Conservation (phyloP, 306 rosid genomes). For the Castanopsis chinensis region DNA sequence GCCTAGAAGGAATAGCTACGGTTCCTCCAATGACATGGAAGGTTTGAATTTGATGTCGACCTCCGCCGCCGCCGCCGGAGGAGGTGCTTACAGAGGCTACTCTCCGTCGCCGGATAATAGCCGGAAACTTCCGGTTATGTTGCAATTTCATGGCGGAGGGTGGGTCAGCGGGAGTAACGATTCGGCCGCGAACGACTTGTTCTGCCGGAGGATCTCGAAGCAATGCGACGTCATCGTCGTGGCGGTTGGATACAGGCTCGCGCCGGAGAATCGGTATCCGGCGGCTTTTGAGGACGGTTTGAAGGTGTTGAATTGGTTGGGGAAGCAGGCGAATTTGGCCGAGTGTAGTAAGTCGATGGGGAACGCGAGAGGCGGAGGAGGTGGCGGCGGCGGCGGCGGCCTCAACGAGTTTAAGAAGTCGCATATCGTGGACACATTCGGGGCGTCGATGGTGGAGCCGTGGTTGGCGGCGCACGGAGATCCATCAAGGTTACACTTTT, state of each 20-base stretch:
- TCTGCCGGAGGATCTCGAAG: constrained; percentile 80
- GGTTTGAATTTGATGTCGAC: constrained; percentile 59
- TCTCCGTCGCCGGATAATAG: constrained; percentile 43
- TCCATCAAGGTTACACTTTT: constrained; percentile 63
- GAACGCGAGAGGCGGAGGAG: constrained; percentile 23
- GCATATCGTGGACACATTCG: constrained; percentile 75
- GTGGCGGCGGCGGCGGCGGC: constrained; percentile 23
- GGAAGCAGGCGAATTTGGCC: constrained; percentile 90
- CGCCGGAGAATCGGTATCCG: constrained; percentile 86
- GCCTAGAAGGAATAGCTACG: constrained; percentile 46
- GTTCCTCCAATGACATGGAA: constrained; percentile 32
- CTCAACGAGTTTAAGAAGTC: constrained; percentile 54
- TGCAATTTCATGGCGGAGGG: constrained; percentile 98
- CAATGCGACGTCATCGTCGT: constrained; percentile 71
- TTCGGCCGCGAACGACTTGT: constrained; percentile 71
- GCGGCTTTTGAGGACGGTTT: constrained; percentile 90
- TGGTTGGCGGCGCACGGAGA: constrained; percentile 97
- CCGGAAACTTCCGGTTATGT: constrained; percentile 65
- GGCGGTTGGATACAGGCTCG: constrained; percentile 80
- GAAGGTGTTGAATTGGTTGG: constrained; percentile 92
- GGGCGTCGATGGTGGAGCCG: constrained; percentile 88
- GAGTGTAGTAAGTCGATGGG: constrained; percentile 79
- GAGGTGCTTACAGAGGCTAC: constrained; percentile 66
- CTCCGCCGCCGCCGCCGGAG: constrained; percentile 2
- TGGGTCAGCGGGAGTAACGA: constrained; percentile 97